Evolutionary conservation across 2,329 filamentous ascomycete species (phyloP).

Genomic region (Ophiostoma sp.): DNA sequence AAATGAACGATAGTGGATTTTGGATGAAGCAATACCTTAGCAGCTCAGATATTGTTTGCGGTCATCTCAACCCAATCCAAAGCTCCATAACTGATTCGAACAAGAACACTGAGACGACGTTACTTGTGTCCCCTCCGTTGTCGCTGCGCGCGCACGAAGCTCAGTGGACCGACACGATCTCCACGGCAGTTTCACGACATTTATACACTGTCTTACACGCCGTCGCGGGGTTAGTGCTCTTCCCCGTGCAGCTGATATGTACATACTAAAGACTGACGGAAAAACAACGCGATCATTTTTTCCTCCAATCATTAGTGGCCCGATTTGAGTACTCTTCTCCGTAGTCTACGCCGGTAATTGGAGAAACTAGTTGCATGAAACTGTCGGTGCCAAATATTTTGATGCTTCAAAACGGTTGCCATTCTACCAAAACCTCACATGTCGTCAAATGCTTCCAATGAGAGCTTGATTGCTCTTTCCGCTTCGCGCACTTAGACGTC

Average conservation of each 20-base stretch:
- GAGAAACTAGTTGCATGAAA: not conserved
- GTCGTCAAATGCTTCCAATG: not conserved
- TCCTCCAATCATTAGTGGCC: slow-evolving; percentile 22
- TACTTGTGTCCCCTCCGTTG: not conserved
- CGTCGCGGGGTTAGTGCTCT: not conserved
- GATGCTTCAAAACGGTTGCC: not conserved
- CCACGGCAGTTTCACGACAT: not conserved
- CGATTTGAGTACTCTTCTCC: not conserved
- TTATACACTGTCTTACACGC: slow-evolving; percentile 13
- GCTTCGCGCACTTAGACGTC: not conserved
- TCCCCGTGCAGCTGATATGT: not conserved
- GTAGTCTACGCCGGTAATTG: not conserved
- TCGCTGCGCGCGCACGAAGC: not conserved
- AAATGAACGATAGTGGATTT: not conserved
- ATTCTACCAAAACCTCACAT: not conserved
- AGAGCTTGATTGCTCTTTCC: not conserved
- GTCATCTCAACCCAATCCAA: too few relatives aligned
- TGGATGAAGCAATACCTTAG: not conserved
- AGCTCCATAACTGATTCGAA: too few relatives aligned
- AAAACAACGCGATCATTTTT: slow-evolving; percentile 16
- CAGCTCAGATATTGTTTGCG: too few relatives aligned
- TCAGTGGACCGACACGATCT: not conserved
- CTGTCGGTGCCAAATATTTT: not conserved
- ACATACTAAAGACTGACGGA: not conserved
- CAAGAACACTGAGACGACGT: too few relatives aligned